These are phyloP conservation scores for Globisporangium paddicum DNA, from an alignment of 352 stramenopile genomes.

Conservation along the genomic window DNA sequence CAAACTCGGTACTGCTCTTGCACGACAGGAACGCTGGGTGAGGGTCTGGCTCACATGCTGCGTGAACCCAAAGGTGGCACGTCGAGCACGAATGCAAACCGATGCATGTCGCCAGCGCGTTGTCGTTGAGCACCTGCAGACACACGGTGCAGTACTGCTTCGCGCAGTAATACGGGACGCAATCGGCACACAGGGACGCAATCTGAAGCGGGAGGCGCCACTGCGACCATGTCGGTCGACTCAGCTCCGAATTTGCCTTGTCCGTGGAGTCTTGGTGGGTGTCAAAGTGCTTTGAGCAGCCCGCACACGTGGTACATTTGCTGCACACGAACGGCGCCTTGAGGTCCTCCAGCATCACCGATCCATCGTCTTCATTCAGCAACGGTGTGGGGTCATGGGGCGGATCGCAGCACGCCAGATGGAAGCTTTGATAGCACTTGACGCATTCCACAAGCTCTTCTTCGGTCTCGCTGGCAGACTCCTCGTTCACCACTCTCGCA, in stretches of 20 bases:
- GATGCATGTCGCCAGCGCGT: conserved; percentile 35
- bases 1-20: conserved; percentile 30
- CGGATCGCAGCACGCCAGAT: conserved; percentile 74
- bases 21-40: conserved; percentile 50
- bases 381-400: conserved; percentile 57
- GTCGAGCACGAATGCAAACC: conserved; percentile 65
- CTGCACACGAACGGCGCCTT: conserved; percentile 69
- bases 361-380: conserved; percentile 45
- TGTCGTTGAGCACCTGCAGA: conserved; percentile 39
- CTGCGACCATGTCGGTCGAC: conserved; percentile 41
- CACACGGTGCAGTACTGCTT: conserved; percentile 79
- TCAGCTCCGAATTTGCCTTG: neutral
- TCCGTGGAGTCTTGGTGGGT: neutral
- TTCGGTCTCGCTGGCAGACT: neutral
- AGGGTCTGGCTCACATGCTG: conserved; percentile 69
- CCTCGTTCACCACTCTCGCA: neutral
- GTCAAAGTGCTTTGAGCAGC: conserved; percentile 29
- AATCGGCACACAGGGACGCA: conserved; percentile 58
- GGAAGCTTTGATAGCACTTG: conserved; percentile 48
- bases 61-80: conserved; percentile 79
- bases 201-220: conserved; percentile 66
- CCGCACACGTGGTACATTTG: conserved; percentile 55
- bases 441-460: conserved; percentile 53
- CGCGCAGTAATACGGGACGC: conserved; percentile 53
- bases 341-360: conserved; percentile 54